Evolutionary conservation across 345 rosid species (phyloP), one percentile per base, ranked within the genome.

Genomic region (Euphorbia pulcherrima): DNA sequence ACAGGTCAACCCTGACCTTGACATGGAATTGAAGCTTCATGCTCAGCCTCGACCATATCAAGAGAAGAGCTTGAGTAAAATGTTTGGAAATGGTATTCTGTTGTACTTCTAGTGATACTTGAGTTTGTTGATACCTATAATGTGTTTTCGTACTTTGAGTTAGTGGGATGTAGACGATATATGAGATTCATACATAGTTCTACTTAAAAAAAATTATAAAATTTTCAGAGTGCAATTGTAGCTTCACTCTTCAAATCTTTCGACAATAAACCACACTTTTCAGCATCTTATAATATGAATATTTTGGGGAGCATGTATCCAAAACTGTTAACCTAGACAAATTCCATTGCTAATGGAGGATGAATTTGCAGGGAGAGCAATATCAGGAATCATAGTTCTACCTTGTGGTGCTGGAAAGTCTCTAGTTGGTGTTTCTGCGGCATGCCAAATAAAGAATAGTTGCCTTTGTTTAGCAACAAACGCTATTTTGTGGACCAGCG

Each of bases 341-440:
- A n/a, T 33, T 24, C 23, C 47, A 58, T 17, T 46, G 11, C 20
- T 53, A 13, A 7, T 53, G 16, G 0, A 56, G 52, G 48, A 33
- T 58, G 26, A 29, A 16, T 5, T 50, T 44, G 2, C 85, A 94
- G 97, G 99, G 68, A 81, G 99, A 79, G 97, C 99, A 56, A 88
- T 97, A 77, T 94, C 99, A 57, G 99, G 97, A 62, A 91, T 94
- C 72, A 94, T 94, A 65, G 97, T 94, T 56, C 82, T 94, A 37
- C 99, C 97, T 33, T 88, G 99, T 84, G 97, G 99, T 81, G 99
- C 99, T 21, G 99, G 99, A 75, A 94, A 94, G 79, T 91, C 97
- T 60, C 77, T 94, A 20, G 99, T 94, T 61, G 99, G 97, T 62
- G 97, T 91, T 77, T 89, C 97, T 68, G 97, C 99, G 28, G 99